Evolutionary conservation across 768 basidiomycete species (phyloP).

Genomic region (Tulasnella sp.): DNA sequence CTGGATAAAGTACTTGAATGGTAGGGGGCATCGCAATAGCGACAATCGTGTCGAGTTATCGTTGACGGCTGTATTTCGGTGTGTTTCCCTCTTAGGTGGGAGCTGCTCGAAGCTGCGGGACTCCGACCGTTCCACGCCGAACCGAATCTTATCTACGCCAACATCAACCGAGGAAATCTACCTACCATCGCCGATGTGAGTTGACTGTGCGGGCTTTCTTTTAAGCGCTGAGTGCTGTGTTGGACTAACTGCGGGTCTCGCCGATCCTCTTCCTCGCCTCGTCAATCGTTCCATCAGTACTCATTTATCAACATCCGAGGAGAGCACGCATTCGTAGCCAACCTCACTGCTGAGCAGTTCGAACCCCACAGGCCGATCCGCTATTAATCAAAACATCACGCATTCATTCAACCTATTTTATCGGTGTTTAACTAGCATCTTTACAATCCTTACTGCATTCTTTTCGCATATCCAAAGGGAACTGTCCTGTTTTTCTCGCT

Average conservation of each 20-base stretch:
- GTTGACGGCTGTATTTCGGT: not conserved
- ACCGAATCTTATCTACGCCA: conserved; percentile 10
- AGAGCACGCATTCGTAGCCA: conserved; percentile 5
- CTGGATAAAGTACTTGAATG: conserved; percentile 47
- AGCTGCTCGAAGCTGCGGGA: conserved; percentile 6
- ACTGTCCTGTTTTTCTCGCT: not conserved
- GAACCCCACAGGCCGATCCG: not conserved
- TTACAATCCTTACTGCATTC: not conserved
- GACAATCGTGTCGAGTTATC: not conserved
- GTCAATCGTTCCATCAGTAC: conserved; percentile 1
- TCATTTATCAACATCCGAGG: conserved; percentile 15
- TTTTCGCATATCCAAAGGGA: no score
- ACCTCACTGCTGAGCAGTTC: not conserved
- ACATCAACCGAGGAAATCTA: not conserved
- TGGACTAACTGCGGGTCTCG: not conserved
- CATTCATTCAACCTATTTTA: not conserved
- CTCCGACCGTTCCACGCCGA: conserved; percentile 10
- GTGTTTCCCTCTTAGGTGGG: not conserved
- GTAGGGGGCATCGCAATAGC: conserved; percentile 17
- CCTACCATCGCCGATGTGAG: conserved; percentile 12
- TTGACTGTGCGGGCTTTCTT: not conserved
- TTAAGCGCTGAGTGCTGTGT: not conserved
- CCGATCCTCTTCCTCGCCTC: not conserved
- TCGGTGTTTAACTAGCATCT: not conserved
- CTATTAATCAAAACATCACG: not conserved